Conservation (phyloP, 768 basidiomycete species). For the Mycena vitilis region DNA sequence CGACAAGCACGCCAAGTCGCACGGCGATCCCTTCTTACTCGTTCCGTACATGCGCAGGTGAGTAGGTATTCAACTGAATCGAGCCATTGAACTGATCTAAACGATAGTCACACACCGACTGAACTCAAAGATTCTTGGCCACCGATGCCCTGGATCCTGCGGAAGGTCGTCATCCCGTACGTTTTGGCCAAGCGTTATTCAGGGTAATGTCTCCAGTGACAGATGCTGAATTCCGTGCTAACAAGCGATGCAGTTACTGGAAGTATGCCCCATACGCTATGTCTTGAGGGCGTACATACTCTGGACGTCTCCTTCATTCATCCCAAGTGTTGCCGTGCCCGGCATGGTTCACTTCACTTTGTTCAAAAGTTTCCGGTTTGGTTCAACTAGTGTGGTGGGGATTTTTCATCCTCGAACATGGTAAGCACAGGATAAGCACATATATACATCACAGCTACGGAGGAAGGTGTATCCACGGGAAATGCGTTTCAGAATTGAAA, state of each 20-base stretch:
- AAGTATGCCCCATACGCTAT: conserved; percentile 50
- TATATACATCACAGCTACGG: too few species aligned
- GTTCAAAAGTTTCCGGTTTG: too few species aligned
- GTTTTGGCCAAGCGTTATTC: conserved; percentile 46
- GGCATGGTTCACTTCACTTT: too few species aligned
- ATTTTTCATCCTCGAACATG: too few species aligned
- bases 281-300: conserved; percentile 34
- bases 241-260: conserved; percentile 47
- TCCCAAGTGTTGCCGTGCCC: too few species aligned
- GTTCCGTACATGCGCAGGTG: conserved; percentile 52
- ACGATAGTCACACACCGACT: conserved; percentile 47
- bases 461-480: too few species aligned
- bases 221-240: conserved; percentile 1
- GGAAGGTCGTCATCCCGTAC: conserved; percentile 49
- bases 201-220: conserved; percentile 42
- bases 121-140: conserved; percentile 50
- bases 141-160: conserved; percentile 49
- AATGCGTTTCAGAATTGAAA: not conserved
- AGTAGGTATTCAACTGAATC: conserved; percentile 7
- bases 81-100: not conserved
- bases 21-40: conserved; percentile 47
- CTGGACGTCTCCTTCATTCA: conserved; percentile 2
- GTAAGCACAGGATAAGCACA: too few species aligned
- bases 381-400: not conserved
- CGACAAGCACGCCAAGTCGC: conserved; percentile 45